Percentiles rank a stretch among this genome's conserved stretches.
Evolutionary conservation across 768 basidiomycete genomes (phyloP).

Genomic region (Mycena galopus): DNA sequence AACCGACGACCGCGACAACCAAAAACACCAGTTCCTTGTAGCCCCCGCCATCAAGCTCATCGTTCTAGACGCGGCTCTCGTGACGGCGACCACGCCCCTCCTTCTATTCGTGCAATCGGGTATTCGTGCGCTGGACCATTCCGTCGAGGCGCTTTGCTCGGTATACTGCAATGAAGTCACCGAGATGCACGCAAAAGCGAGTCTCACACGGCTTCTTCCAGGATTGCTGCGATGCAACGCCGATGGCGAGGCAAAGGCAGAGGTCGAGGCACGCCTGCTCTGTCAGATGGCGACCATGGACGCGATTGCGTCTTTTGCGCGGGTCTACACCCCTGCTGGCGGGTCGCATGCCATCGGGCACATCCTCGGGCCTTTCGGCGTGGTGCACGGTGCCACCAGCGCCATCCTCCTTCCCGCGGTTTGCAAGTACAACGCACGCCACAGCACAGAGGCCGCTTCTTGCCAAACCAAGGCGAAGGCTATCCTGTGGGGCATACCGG

Average conservation of each 20-base stretch:
- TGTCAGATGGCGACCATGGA: neutral
- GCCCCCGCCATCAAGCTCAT: neutral
- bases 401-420: constrained; percentile 16
- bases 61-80: neutral
- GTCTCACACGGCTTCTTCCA: neutral
- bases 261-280: constrained; percentile 5
- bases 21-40: constrained; percentile 2
- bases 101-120: neutral
- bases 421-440: neutral
- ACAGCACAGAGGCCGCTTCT: neutral
- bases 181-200: constrained; percentile 4
- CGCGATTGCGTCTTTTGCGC: neutral
- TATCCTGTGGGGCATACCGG: constrained; percentile 3
- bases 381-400: constrained; percentile 16
- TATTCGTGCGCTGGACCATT: neutral
- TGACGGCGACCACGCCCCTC: neutral
- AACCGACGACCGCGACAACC: constrained; percentile 23
- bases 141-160: constrained; percentile 8
- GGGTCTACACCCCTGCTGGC: neutral
- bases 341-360: constrained; percentile 18
- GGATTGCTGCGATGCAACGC: neutral
- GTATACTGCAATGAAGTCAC: neutral
- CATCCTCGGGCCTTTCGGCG: constrained; percentile 17
- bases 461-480: neutral
- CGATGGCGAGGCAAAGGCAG: neutral